These are phyloP conservation scores for Lathyrus tuberosus DNA, from an alignment of 306 rosid genomes.

Conservation along the genomic window DNA sequence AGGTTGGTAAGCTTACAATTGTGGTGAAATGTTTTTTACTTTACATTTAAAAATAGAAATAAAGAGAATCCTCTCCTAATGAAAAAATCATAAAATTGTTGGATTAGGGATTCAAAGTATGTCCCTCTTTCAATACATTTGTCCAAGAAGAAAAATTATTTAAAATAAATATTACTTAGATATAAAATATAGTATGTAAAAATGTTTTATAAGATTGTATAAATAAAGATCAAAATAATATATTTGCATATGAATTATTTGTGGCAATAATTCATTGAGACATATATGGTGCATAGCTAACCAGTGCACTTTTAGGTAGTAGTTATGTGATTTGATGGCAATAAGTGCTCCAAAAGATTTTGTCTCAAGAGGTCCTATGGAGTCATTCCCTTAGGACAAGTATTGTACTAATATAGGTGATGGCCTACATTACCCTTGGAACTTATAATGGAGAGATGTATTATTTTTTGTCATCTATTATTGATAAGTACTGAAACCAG, in stretches of 20 bases:
- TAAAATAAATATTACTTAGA: no score
- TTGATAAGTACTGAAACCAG: no score
- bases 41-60: no score
- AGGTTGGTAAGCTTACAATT: no score
- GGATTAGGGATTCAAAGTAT: no score
- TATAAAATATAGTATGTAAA: no score
- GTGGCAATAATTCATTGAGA: neutral
- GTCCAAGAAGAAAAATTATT: no score
- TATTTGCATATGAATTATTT: neutral
- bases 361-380: slow-evolving; percentile 34
- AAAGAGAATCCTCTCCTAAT: no score
- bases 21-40: no score
- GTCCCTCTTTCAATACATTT: no score
- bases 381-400: slow-evolving; percentile 44
- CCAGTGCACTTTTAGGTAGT: slow-evolving; percentile 24
- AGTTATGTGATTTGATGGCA: slow-evolving; percentile 40
- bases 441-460: neutral
- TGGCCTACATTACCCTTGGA: slow-evolving; percentile 7
- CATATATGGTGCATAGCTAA: neutral
- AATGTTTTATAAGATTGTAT: no score
- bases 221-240: slow-evolving; percentile 7
- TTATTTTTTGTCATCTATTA: neutral
- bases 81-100: no score
- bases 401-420: slow-evolving; percentile 30
- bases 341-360: slow-evolving; percentile 20